Base-by-base conservation (phyloP, 208 protist species). In the Endotrypanum monterogeii region DNA sequence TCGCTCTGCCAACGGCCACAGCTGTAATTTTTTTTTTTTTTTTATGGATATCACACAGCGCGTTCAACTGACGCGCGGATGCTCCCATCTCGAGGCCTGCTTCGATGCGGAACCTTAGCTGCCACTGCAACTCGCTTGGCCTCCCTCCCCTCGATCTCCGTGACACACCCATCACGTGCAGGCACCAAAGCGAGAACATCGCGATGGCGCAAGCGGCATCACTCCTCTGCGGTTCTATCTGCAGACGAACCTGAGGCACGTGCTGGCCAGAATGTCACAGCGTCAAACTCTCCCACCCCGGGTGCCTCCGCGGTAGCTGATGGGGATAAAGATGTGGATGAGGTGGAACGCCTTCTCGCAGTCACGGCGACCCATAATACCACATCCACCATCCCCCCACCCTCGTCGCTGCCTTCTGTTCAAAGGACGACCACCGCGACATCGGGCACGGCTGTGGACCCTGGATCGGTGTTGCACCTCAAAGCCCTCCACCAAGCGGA, bases 261-360 rank as follows among this genome's bases (percentile, higher is more conserved):
- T 55, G 63, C 44, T 20, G 46, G 35, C 32, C 11, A 18, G 46
- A 32, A 44, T 48, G 32, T 23, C 20, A 46, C 35, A 4, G 37
- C 37, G 60, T 16, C 57, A 62, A 25, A 1, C 57, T 35, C 57
- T 62, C 25, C 20, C n/a, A 30, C 25, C n/a, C 28, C 25, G 30
- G 57, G 9, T 16, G 57, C 14, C n/a, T 16, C 57, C 6, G 30
- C 20, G 9, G 57, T 44, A 14, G 60, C 63, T 14, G 39, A 41
- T 14, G 73, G 9, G 23, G 65, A 25, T 18, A 54, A 5, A 3
- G 73, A 71, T 0, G 56, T 75, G 48, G 79, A 83, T 55, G 74
- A 83, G 28, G 74, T 78, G 11, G 79, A 79, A 20, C 72, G 66
- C 0, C 76, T 81, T 9, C 54, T 81, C 25, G 71, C 65, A 5